Conservation (phyloP, 2,329 filamentous ascomycete genomes). For the Thielaviopsis euricoi region DNA sequence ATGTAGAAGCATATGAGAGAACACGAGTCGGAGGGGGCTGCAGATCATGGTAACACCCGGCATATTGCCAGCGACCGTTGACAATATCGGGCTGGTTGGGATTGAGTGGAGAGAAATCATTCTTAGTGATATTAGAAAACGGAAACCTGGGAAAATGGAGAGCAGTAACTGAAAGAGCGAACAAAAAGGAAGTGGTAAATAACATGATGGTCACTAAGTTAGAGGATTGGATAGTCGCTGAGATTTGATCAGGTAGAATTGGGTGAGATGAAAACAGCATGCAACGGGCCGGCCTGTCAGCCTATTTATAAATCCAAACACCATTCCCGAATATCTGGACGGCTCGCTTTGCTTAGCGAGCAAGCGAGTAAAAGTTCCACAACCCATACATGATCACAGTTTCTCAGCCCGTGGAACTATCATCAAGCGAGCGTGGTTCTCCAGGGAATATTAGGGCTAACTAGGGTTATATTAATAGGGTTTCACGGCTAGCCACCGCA, state of each 20-base stretch:
- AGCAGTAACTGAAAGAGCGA: background rate
- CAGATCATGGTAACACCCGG: slow-evolving; percentile 16
- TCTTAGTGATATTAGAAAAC: background rate
- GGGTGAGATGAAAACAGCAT: too few relatives aligned
- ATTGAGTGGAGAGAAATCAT: slow-evolving; percentile 8
- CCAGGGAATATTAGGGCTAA: background rate
- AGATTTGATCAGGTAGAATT: too few relatives aligned
- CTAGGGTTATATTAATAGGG: background rate
- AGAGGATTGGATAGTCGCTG: background rate
- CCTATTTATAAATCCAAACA: too few relatives aligned
- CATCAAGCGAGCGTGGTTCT: background rate
- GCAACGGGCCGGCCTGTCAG: too few relatives aligned
- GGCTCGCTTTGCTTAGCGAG: too few relatives aligned
- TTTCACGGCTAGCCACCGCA: too few relatives aligned
- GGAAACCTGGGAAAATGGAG: background rate
- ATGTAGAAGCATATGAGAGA: slow-evolving; percentile 8
- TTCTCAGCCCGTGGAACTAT: background rate
- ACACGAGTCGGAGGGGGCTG: slow-evolving; percentile 1
- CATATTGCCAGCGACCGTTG: slow-evolving; percentile 14
- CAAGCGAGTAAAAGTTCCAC: background rate
- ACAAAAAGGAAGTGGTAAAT: background rate
- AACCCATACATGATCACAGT: background rate
- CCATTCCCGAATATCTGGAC: too few relatives aligned
- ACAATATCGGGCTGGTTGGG: slow-evolving; percentile 11
- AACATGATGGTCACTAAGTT: background rate